phyloP scores from a whole-genome alignment of 108 stramenopile genomes.

The Heterococcus sp. region DNA sequence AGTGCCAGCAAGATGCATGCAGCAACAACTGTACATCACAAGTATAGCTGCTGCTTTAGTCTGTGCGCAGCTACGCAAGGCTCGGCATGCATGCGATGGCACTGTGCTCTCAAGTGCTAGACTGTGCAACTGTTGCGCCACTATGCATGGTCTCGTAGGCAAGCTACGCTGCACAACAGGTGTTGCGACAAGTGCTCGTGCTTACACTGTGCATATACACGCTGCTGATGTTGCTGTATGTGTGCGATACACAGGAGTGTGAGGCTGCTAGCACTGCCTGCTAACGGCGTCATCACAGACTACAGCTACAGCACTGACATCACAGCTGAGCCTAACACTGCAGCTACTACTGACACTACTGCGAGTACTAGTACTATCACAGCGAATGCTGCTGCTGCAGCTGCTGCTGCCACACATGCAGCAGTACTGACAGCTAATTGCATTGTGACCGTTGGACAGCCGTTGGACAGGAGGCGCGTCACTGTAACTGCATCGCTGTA shows the following conservation, averaged over 20 bases:
- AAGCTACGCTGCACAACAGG: neutral
- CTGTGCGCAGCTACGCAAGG: no score
- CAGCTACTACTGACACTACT: no score
- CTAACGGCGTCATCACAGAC: constrained; percentile 5
- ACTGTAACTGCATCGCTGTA: constrained; percentile 22
- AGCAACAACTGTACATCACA: no score
- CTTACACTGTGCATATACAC: neutral
- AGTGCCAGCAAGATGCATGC: no score
- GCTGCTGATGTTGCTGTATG: neutral
- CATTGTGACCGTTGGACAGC: neutral
- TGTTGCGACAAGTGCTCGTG: no score
- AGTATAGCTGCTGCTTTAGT: no score
- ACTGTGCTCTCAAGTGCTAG: neutral
- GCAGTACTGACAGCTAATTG: neutral
- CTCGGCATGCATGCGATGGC: no score
- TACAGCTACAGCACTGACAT: constrained; percentile 20
- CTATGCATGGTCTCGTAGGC: neutral
- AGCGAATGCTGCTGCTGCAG: neutral
- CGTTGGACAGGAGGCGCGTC: neutral
- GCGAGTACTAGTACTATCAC: neutral
- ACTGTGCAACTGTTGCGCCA: neutral
- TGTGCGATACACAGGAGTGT: constrained; percentile 33
- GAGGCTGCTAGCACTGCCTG: constrained; percentile 13
- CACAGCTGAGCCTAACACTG: neutral
- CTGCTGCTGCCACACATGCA: neutral